Conservation (phyloP, 148 eudicot species). For the Diospyros kaki region DNA sequence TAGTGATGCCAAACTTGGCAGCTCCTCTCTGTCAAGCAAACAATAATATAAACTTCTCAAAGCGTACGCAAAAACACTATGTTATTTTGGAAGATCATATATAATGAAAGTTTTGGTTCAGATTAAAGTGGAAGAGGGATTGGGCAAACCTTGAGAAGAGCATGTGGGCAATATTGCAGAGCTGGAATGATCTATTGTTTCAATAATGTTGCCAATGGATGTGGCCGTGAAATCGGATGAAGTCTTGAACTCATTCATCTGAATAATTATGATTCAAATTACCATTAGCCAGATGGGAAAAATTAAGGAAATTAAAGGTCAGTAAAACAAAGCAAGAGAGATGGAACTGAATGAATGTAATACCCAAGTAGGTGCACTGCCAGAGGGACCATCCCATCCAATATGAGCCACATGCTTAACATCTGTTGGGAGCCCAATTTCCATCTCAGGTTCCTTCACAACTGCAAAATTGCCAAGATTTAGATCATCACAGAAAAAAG, state of each 20-base stretch:
- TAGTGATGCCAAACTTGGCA: too few relatives aligned
- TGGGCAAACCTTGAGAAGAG: slow-evolving; percentile 44
- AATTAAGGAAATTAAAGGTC: too few relatives aligned
- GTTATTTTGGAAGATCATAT: too few relatives aligned
- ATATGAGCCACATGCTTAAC: slow-evolving; percentile 88
- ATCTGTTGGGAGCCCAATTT: slow-evolving; percentile 83
- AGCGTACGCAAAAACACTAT: too few relatives aligned
- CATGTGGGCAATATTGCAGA: slow-evolving; percentile 38
- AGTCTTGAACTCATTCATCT: slow-evolving; percentile 53
- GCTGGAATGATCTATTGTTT: slow-evolving; percentile 17
- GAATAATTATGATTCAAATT: not conserved
- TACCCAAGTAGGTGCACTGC: slow-evolving; percentile 77
- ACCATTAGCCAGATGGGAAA: too few relatives aligned
- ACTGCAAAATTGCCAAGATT: slow-evolving; percentile 22
- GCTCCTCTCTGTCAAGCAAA: not conserved
- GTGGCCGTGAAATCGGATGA: slow-evolving; percentile 37
- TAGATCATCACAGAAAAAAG: not conserved
- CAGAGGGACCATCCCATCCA: slow-evolving; percentile 72
- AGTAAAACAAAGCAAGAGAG: not conserved
- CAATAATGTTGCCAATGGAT: slow-evolving; percentile 29
- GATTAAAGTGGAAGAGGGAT: not conserved
- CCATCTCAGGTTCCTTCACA: slow-evolving; percentile 70
- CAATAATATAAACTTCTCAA: too few relatives aligned
- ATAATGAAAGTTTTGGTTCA: too few relatives aligned
- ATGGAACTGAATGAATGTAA: too few relatives aligned